Conservation (phyloP, 208 protist species). For the Crithidia fasciculata region DNA sequence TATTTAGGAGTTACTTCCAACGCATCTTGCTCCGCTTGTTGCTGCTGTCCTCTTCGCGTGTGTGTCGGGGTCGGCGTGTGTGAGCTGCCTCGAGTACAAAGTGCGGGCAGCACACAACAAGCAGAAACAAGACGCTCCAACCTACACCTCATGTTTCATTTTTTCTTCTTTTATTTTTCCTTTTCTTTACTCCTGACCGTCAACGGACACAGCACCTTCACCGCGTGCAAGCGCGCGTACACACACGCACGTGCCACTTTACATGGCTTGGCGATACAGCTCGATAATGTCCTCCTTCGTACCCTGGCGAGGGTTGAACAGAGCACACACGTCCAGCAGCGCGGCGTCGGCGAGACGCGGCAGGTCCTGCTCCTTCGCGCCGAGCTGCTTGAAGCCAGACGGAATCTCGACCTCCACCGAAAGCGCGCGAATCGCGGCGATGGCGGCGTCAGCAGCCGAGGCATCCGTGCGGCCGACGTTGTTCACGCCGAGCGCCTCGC, state of each 20-base stretch:
- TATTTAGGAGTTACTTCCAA: too few relatives aligned
- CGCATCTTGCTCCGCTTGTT: background rate
- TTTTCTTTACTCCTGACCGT: background rate
- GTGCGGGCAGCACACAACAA: background rate
- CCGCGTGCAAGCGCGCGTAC: too few relatives aligned
- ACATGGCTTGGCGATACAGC: slow-evolving; percentile 51
- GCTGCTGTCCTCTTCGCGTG: background rate
- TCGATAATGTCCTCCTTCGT: slow-evolving; percentile 59
- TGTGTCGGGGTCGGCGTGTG: background rate
- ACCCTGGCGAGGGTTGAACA: slow-evolving; percentile 62
- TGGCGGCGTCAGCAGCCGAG: slow-evolving; percentile 54
- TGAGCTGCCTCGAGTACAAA: background rate
- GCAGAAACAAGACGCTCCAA: slow-evolving; percentile 11
- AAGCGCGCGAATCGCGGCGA: slow-evolving; percentile 58
- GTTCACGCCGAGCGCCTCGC: slow-evolving; percentile 48
- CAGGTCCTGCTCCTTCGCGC: slow-evolving; percentile 53
- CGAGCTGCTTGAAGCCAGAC: slow-evolving; percentile 59
- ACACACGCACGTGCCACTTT: background rate
- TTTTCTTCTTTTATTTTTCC: background rate
- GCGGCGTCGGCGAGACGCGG: slow-evolving; percentile 50
- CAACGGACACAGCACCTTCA: too few relatives aligned
- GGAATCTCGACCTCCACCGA: slow-evolving; percentile 62
- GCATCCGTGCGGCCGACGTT: slow-evolving; percentile 46
- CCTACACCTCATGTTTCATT: background rate
- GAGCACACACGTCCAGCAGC: slow-evolving; percentile 51